Conservation (phyloP, 1,139 yeast genomes). For the Diutina rugosa region DNA sequence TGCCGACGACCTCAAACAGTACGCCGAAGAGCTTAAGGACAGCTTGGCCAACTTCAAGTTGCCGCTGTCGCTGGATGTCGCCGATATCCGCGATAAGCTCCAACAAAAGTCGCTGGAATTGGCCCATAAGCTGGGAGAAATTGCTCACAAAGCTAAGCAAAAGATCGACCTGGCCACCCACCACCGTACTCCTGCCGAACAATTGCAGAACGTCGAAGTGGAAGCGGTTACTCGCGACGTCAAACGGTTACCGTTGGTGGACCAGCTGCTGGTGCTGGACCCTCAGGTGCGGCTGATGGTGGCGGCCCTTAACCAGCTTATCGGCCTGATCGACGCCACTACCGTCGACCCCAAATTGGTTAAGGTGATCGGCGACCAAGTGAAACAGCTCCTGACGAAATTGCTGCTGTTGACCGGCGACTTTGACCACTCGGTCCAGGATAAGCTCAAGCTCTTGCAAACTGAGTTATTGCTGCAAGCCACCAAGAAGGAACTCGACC, state of each 20-base stretch:
- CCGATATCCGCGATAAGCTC: slow-evolving; percentile 20
- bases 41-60: slow-evolving; percentile 12
- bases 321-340: slow-evolving; percentile 33
- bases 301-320: slow-evolving; percentile 38
- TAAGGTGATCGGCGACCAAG: slow-evolving; percentile 18
- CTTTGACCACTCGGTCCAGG: slow-evolving; percentile 28
- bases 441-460: slow-evolving; percentile 25
- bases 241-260: slow-evolving; percentile 23
- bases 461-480: slow-evolving; percentile 44
- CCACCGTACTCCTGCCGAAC: slow-evolving; percentile 29
- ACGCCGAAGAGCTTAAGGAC: slow-evolving; percentile 11
- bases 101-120: slow-evolving; percentile 24
- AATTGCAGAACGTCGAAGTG: slow-evolving; percentile 29
- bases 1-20: slow-evolving; percentile 18
- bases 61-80: slow-evolving; percentile 21
- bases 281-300: slow-evolving; percentile 35
- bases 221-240: slow-evolving; percentile 20
- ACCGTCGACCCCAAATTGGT: slow-evolving; percentile 19
- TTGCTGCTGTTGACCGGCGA: slow-evolving; percentile 21
- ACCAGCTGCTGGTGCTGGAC: slow-evolving; percentile 21
- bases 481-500: slow-evolving; percentile 39
- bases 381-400: slow-evolving; percentile 19
- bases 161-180: slow-evolving; percentile 11
- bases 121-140: slow-evolving; percentile 22
- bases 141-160: slow-evolving; percentile 24